Evolutionary conservation across 75 land plant genomes (phyloP).

Genomic region (Isoetes taiwanensis): DNA sequence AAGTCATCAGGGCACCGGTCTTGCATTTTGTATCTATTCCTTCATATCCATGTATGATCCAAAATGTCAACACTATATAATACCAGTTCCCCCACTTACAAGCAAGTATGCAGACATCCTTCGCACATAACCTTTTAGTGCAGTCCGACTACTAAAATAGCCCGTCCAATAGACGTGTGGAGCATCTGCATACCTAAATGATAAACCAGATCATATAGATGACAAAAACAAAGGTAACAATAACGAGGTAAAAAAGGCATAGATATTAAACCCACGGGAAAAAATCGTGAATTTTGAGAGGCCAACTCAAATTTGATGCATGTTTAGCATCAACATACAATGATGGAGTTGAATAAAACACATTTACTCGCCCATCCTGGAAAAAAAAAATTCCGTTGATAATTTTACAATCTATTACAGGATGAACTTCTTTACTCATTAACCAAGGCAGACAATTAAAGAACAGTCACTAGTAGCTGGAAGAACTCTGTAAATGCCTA

Average conservation of each 20-base stretch:
- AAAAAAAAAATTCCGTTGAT: no score
- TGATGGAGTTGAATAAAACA: constrained; percentile 91
- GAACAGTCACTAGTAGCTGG: no score
- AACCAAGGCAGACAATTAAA: no score
- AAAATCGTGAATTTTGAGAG: constrained; percentile 66
- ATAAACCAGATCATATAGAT: not conserved
- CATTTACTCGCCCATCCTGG: constrained; percentile 92
- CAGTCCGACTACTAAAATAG: constrained; percentile 37
- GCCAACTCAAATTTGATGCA: constrained; percentile 79
- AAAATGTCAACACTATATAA: not conserved
- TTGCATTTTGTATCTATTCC: not conserved
- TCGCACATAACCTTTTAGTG: constrained; percentile 43
- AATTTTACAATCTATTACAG: no score
- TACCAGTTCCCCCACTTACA: constrained; percentile 15
- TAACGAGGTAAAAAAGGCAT: constrained; percentile 5
- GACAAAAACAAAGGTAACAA: not conserved
- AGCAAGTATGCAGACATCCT: constrained; percentile 32
- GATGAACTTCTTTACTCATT: no score
- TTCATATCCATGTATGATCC: not conserved
- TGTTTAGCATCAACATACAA: constrained; percentile 66
- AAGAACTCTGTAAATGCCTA: no score
- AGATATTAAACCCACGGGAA: constrained; percentile 61
- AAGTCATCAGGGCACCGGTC: not conserved
- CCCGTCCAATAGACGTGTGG: constrained; percentile 49
- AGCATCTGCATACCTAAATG: constrained; percentile 33